Base-by-base conservation (phyloP, 2,329 filamentous ascomycete species). In the Diaporthe sp. region DNA sequence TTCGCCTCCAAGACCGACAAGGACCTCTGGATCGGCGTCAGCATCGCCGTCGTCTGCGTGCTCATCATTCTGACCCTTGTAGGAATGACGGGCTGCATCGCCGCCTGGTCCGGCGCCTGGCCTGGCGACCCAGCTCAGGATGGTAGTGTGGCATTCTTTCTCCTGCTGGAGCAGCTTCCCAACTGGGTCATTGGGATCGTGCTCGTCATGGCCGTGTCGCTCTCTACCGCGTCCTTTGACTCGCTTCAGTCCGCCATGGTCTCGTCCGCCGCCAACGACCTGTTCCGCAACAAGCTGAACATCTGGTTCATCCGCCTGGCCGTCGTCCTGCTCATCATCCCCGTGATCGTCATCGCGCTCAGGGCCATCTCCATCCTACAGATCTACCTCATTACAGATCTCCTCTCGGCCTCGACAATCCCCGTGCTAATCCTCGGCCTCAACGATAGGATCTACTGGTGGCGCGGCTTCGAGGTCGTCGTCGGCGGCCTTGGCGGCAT, bases 231-330 rank as follows among this genome's bases (percentile, higher is more conserved):
- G 0, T 91, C 94, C 0, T 96, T 97, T 77, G 94, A 97, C 85
- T 93, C 90, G 76, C 87, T 96, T 50, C 94, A 96, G 83, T 93
- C 92, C 2, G 93, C 94, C 78, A 95, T 97, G 92, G 92, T 96
- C 10, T 94, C 93, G n/a, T 94, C 93, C 0, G 93, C 92, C 19
- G 95, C 93, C 77, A 96, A 96, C 85, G 94, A 97, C 81, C 84
- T 97, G 19, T 96, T 96, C 88, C 92, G 94, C 79, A 97, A 97
- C 87, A 90, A 89, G 75, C 90, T 97, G 72, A 92, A 92, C 79
- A 90, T 96, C 77, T 94, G 93, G 90, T 89, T 87, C 82, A 93
- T 96, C 78, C 92, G 94, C 61, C 87, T 80, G 25, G 87, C 87
- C 53, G 94, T 97, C 35, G 90, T 96, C 1, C 80, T 94, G 22